Conservation (phyloP, 768 basidiomycete genomes). For the Tephrocybe rancida region DNA sequence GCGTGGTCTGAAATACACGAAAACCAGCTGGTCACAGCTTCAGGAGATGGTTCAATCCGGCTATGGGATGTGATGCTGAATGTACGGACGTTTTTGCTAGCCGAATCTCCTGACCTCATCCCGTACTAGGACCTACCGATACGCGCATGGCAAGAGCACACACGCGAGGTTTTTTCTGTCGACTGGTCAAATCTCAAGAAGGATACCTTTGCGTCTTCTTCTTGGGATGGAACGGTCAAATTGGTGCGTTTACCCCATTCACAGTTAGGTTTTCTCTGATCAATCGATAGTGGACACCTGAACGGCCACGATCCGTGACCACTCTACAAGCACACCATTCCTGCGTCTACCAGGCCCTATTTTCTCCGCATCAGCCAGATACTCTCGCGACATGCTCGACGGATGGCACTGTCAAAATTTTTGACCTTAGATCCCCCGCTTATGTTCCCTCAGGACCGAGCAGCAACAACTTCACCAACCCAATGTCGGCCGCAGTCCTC, state of each 20-base stretch:
- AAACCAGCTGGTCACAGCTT: conserved; percentile 88
- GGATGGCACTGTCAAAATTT: conserved; percentile 83
- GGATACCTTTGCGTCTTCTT: conserved; percentile 82
- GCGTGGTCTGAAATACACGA: conserved; percentile 97
- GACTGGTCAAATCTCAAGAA: conserved; percentile 97
- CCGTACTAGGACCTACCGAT: conserved; percentile 79
- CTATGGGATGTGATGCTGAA: conserved; percentile 90
- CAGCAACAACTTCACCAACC: conserved; percentile 62
- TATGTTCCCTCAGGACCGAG: conserved; percentile 54
- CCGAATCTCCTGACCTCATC: conserved; percentile 17
- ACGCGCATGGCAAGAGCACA: conserved; percentile 92
- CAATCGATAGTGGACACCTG: conserved; percentile 78
- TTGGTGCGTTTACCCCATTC: conserved; percentile 55
- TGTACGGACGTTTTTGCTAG: conserved; percentile 42
- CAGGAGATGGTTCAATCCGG: conserved; percentile 88
- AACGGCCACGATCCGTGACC: conserved; percentile 72
- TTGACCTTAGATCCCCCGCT: conserved; percentile 71
- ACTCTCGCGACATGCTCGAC: conserved; percentile 82
- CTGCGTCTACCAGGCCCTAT: conserved; percentile 89
- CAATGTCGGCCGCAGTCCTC: conserved; percentile 69
- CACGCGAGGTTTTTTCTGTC: conserved; percentile 88
- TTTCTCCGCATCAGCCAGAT: conserved; percentile 90
- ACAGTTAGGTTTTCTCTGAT: conserved; percentile 1
- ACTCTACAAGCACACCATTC: conserved; percentile 84
- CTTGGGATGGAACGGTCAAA: conserved; percentile 93